These are phyloP conservation scores for Pseudogymnoascus sp. DNA, from an alignment of 2,329 filamentous ascomycete species.

Conservation along the genomic window DNA sequence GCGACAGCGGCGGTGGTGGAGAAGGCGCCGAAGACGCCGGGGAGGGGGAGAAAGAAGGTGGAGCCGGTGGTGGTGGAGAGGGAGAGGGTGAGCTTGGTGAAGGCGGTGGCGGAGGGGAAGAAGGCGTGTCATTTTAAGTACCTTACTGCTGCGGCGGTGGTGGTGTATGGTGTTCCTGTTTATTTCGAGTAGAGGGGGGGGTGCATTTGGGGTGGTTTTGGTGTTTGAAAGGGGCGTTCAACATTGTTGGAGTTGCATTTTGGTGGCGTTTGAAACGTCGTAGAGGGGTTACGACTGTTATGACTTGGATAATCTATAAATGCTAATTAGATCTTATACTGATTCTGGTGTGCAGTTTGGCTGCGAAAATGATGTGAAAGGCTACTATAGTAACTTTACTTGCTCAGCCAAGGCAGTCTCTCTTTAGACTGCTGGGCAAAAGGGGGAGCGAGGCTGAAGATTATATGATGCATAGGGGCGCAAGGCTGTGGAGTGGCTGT, in stretches of 20 bases:
- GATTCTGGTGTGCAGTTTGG: neutral
- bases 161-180: conserved; percentile 91
- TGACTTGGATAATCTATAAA: conserved; percentile 1
- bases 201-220: conserved; percentile 1
- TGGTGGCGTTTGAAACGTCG: neutral
- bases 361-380: neutral
- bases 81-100: conserved; percentile 57
- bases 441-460: neutral
- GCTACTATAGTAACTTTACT: neutral
- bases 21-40: conserved; percentile 28
- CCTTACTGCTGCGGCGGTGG: conserved; percentile 87
- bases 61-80: conserved; percentile 26
- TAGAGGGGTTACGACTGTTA: conserved; percentile 3
- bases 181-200: conserved; percentile 50
- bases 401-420: neutral
- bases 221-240: neutral
- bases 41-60: conserved; percentile 28
- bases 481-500: neutral
- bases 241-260: neutral
- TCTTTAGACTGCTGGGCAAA: neutral
- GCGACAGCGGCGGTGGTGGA: conserved; percentile 18
- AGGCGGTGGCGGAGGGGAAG: conserved; percentile 71
- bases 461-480: neutral
- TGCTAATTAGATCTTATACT: neutral
- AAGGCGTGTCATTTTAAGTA: conserved; percentile 81